Evolutionary conservation across 1,139 yeast species (phyloP).

Genomic region (Lodderomyces margitis): DNA sequence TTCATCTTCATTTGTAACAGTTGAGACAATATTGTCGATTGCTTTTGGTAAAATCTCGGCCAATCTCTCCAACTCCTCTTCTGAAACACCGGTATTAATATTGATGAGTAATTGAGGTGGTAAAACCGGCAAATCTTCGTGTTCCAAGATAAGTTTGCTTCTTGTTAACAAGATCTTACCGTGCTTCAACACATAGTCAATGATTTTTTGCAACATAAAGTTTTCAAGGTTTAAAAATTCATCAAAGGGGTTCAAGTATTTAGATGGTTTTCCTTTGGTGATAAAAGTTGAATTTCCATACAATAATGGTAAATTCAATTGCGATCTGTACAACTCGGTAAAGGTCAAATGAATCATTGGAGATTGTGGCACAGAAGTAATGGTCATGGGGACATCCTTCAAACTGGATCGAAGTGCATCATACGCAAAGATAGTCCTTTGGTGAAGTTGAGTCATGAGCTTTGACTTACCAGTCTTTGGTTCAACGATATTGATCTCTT

Average conservation of each 20-base stretch:
- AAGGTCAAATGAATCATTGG: conserved; percentile 68
- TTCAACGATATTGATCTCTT: conserved; percentile 36
- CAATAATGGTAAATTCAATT: conserved; percentile 43
- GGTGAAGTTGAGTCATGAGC: conserved; percentile 28
- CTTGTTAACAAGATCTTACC: conserved; percentile 65
- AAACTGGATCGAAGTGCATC: conserved; percentile 10
- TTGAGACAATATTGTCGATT: conserved; percentile 19
- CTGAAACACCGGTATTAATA: conserved; percentile 53
- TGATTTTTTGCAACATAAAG: conserved; percentile 59
- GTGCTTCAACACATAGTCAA: conserved; percentile 50
- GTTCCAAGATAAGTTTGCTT: conserved; percentile 65
- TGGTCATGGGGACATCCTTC: conserved; percentile 35
- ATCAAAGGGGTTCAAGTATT: conserved; percentile 33
- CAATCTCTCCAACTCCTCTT: conserved; percentile 46
- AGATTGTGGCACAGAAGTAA: conserved; percentile 59
- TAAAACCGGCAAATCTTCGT: conserved; percentile 72
- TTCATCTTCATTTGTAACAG: conserved; percentile 18
- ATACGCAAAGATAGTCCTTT: conserved; percentile 22
- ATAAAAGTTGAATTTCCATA: conserved; percentile 46
- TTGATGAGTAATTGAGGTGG: conserved; percentile 66
- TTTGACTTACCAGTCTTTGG: conserved; percentile 29
- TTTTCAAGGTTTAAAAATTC: conserved; percentile 58
- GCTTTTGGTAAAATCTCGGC: conserved; percentile 18
- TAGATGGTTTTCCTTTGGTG: conserved; percentile 38
- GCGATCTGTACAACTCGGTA: conserved; percentile 39